Base-by-base conservation (phyloP, 1,284 basidiomycete genomes). In the Clitocybe nebularis region DNA sequence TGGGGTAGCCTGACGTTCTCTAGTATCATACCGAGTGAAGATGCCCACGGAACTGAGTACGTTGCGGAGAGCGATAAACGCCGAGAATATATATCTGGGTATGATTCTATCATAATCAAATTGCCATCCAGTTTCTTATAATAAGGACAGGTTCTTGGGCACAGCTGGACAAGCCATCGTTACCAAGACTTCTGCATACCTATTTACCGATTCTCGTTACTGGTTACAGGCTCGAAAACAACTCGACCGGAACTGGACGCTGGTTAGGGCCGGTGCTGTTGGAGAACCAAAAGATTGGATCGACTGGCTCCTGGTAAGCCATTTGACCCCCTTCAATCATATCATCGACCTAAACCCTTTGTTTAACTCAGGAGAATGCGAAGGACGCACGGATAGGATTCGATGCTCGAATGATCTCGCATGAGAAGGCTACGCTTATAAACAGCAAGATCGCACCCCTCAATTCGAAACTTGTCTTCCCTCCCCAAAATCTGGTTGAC, bases 41-140 rank as follows among this genome's bases (percentile, higher is more conserved):
- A 96, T 60, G 85, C 91, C 7, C 93, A 96, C 60, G 81, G 81
- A 45, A 93, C 90, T 3, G 93, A 96, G 61, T 92, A 90, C 50
- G 84, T 93, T 8, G 81, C 89, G 5, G 62, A 74, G 4, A 80
- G 81, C 36, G 92, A 96, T 59, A 86, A 87, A 60, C 80, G 93
- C 22, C 73, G 88, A 41, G 79, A 87, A 55, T 96, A 78, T 70
- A 83, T 96, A 40, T 84, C 89, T 17, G 88, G 84, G 84, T 89
- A 56, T 44, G 82, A 66, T 9, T 23, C 37, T 35, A 21, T 22
- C 24, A 25, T 45, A 20, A 17, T 30, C 26, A 21, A 21, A 17
- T 34, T 41, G 41, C 36, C 3, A n/a, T 14, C 22, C 5, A 8
- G 39, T 49, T 23, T 46, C 45, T 48, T 6, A 39, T 42, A 16